Evolutionary conservation across 2,329 filamentous ascomycete genomes (phyloP), one percentile per base, ranked within the genome.

Genomic region (Leptoxyphium fumago): DNA sequence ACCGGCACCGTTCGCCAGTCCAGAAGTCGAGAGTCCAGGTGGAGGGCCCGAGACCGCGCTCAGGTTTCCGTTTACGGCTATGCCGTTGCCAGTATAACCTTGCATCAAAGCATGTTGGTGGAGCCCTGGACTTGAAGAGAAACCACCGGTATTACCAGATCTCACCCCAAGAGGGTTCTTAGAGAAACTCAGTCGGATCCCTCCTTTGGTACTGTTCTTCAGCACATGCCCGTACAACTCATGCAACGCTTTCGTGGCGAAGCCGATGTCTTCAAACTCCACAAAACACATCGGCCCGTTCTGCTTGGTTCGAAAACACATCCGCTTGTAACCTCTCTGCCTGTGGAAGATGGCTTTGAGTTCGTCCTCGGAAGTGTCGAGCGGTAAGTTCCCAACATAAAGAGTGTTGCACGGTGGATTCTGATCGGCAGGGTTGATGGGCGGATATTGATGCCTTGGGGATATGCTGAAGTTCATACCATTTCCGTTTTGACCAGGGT

Each of bases 281-380:
- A 98, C 91, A 62, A 96, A 96, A 61, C 91, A 96, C 88, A 96
- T 96, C 2, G 89, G 89, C 0, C 89, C 89, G 54, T 95, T 94
- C 52, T 84, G 78, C 68, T 96, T 96, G 43, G 87, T 93, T 29
- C 89, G 77, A 71, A 95, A 94, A 59, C 87, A 94, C 7, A 98
- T 77, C 26, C 91, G 77, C 66, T 94, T 96, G 69, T 95, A 98
- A 2, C 91, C 91, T 40, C 88, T 80, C 61, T 93, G 85, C 64
- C 88, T 89, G 21, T 82, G 87, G 59, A 98, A 98, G 58, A 95
- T 75, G 17, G 82, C 78, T 65, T 96, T 96, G 45, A 98, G 74
- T 62, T 96, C 91, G 58, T 96, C 89, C 58, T 98, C 91, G 0
- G 84, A 89, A 0, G 88, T 93, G 59, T 94, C 84, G 45, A 88